phyloP scores from a whole-genome alignment of 108 stramenopile species.

The Cyclotella baltica region DNA sequence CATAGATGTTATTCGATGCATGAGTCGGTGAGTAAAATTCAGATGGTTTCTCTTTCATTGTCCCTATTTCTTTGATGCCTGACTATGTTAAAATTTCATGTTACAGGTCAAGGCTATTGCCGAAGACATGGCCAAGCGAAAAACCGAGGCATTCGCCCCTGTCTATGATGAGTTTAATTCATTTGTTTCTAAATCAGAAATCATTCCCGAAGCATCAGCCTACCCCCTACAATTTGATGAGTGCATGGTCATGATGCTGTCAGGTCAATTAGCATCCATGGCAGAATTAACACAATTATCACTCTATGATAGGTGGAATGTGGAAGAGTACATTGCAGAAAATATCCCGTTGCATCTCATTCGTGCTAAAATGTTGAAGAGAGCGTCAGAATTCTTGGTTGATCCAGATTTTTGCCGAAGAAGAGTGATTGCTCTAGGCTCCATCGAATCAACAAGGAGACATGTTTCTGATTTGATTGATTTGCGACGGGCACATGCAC shows the following conservation, averaged over 20 bases:
- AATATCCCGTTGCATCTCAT: conserved; percentile 83
- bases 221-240: conserved; percentile 39
- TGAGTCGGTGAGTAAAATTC: conserved; percentile 62
- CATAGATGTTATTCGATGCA: conserved; percentile 75
- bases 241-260: conserved; percentile 51
- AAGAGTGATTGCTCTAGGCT: conserved; percentile 73
- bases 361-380: conserved; percentile 63
- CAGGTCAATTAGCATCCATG: conserved; percentile 37
- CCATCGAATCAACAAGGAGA: conserved; percentile 79
- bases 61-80: not conserved
- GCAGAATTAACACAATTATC: conserved; percentile 40
- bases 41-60: not conserved
- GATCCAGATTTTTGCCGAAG: conserved; percentile 74
- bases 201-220: conserved; percentile 20
- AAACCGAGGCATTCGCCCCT: conserved; percentile 72
- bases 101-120: conserved; percentile 76
- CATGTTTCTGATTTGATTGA: conserved; percentile 86
- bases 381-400: conserved; percentile 68
- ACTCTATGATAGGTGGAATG: conserved; percentile 57
- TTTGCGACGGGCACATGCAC: conserved; percentile 58
- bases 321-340: conserved; percentile 83
- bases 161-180: conserved; percentile 75
- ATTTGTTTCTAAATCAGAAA: conserved; percentile 48
- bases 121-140: conserved; percentile 84
- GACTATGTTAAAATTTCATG: not conserved